These are phyloP conservation scores for Xylaria sp. DNA, from an alignment of 2,329 filamentous ascomycete species.

Conservation along the genomic window DNA sequence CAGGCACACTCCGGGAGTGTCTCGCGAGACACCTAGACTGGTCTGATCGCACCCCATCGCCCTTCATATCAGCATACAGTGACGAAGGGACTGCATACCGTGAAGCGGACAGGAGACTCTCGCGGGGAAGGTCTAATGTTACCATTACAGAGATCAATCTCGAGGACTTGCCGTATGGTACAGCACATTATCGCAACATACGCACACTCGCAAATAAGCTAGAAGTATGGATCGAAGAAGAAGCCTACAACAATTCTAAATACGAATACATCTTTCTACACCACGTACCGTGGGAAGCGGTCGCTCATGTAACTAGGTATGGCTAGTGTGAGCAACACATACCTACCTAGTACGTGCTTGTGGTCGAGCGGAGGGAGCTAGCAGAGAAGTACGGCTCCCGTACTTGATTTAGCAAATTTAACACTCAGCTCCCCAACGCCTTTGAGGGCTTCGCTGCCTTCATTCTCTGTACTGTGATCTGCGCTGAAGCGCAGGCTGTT, in stretches of 20 bases:
- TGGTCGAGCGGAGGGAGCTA: too few species aligned
- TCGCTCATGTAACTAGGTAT: neutral
- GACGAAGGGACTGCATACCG: neutral
- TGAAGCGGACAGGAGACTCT: neutral
- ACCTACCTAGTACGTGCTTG: too few species aligned
- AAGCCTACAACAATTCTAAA: neutral
- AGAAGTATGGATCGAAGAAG: neutral
- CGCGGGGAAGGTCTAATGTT: neutral
- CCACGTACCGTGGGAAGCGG: neutral
- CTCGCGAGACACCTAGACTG: neutral
- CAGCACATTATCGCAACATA: neutral
- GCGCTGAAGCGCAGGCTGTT: too few species aligned
- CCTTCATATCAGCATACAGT: neutral
- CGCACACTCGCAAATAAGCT: neutral
- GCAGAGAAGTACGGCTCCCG: too few species aligned
- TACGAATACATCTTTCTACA: neutral
- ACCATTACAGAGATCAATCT: neutral
- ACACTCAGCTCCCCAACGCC: too few species aligned
- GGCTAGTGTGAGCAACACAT: neutral
- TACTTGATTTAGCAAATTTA: too few species aligned
- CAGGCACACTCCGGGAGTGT: neutral
- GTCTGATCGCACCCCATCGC: neutral
- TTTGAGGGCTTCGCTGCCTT: too few species aligned
- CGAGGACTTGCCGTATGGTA: neutral
- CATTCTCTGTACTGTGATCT: too few species aligned